Evolutionary conservation across 1,284 basidiomycete genomes (phyloP).

Genomic region (Cerioporus squamosus): DNA sequence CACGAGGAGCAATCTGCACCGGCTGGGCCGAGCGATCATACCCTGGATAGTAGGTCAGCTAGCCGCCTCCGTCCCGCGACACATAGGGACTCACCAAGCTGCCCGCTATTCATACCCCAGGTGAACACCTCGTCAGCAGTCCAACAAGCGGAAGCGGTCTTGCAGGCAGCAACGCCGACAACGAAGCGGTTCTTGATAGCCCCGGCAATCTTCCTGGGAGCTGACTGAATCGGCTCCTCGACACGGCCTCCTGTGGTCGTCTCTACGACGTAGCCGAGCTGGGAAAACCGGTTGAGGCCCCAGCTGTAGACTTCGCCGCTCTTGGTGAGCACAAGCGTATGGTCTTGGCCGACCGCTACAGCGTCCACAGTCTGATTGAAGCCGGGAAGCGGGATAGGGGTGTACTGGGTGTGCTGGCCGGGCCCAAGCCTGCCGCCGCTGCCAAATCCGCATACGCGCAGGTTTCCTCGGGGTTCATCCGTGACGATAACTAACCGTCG

Average conservation of each 20-base stretch:
- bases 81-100: conserved; percentile 67
- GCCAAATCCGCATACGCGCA: conserved; percentile 87
- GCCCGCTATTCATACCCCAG: conserved; percentile 96
- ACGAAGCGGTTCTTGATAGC: conserved; percentile 83
- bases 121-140: conserved; percentile 88
- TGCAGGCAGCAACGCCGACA: conserved; percentile 86
- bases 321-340: conserved; percentile 86
- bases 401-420: conserved; percentile 81
- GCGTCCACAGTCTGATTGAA: conserved; percentile 51
- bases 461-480: conserved; percentile 71
- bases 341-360: conserved; percentile 92
- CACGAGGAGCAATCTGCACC: conserved; percentile 81
- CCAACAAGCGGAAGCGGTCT: conserved; percentile 91
- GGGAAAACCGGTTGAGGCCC: conserved; percentile 88
- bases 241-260: conserved; percentile 32
- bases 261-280: conserved; percentile 91
- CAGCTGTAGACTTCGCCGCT: conserved; percentile 88
- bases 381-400: conserved; percentile 64
- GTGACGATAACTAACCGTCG: conserved; percentile 81
- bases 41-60: conserved; percentile 42
- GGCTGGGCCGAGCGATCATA: conserved; percentile 80
- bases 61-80: neutral
- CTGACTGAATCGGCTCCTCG: conserved; percentile 65
- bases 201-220: conserved; percentile 79
- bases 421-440: conserved; percentile 80